These are phyloP conservation scores for Exophiala sp. DNA, from an alignment of 2,329 filamentous ascomycete genomes.

Conservation along the genomic window DNA sequence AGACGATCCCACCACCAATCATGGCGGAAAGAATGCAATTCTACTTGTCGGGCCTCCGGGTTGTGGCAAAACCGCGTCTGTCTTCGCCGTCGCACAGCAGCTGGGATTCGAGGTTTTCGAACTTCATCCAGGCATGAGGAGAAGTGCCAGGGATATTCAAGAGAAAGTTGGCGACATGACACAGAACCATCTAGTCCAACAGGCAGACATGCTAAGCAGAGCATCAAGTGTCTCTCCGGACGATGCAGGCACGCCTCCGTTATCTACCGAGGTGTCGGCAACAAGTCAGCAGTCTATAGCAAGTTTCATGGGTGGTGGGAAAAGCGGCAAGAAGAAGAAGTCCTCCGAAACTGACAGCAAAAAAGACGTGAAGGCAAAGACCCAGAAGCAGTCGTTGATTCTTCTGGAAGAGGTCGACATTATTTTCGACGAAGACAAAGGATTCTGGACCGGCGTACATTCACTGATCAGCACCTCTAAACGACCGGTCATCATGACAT, in stretches of 20 bases:
- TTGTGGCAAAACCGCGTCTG: conserved; percentile 87
- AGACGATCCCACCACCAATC: conserved; percentile 61
- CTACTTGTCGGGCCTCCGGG: conserved; percentile 85
- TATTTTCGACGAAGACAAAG: conserved; percentile 90
- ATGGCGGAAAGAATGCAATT: conserved; percentile 62
- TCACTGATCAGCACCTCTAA: conserved; percentile 78
- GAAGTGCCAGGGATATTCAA: conserved; percentile 83
- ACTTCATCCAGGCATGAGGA: conserved; percentile 77
- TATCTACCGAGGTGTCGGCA: conserved; percentile 25
- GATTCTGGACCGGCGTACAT: conserved; percentile 84
- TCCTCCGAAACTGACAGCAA: conserved; percentile 14
- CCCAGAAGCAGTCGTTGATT: conserved; percentile 90
- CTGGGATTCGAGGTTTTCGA: conserved; percentile 93
- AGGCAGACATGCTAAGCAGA: conserved; percentile 16
- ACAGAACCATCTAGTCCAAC: conserved; percentile 80
- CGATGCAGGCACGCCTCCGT: conserved; percentile 3
- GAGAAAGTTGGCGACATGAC: conserved; percentile 97
- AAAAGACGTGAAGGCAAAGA: conserved; percentile 29
- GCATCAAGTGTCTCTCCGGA: conserved; percentile 18
- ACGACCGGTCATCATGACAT: conserved; percentile 90
- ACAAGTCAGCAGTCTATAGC: conserved; percentile 30
- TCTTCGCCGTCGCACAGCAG: conserved; percentile 89
- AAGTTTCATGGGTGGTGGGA: conserved; percentile 7
- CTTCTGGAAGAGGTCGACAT: conserved; percentile 91
- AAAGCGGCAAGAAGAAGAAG: conserved; percentile 27